Evolutionary conservation across 257 asterid genomes (phyloP), one percentile per base, ranked within the genome.

Genomic region (Solanum bulbocastanum): DNA sequence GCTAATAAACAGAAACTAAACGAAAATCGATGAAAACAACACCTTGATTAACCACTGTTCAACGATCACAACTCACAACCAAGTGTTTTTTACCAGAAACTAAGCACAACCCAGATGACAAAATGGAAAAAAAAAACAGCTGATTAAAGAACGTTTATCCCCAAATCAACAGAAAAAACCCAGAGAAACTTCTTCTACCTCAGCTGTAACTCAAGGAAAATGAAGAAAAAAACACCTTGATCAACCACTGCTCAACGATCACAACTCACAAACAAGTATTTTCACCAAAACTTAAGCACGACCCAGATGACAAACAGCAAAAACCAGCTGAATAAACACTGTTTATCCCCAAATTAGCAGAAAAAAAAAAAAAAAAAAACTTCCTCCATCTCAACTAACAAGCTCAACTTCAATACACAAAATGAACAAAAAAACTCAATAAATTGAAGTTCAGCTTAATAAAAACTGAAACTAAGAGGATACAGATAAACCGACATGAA

Each of bases 401-500:
- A 72, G 35, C 42, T 32, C 76, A 69, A 32, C 76, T 32, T 13
- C 37, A 65, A n/a, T 16, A 6, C 74, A 0, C 10, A 27, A 0
- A 69, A 68, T 14, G 18, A 68, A 30, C 18, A 30, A 73, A 49
- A 49, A 40, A 89, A 35, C 14, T 33, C 6, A 25, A 30, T 86
- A 87, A 49, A 49, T 78, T 86, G 69, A 62, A 94, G 18, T 86
- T 76, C 83, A 60, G 88, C 87, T 56, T 20, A 20, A 56, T 56
- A 56, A 56, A 56, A 56, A 56, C 25, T 56, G 65, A 3, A 56
- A 56, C 49, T 87, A 84, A 5, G 23, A 37, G 5, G 42, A 10
- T 76, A n/a, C 0, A 23, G 81, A 7, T 78, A 0, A 46, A 89
- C 92, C 92, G 90, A 91, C 92, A 87, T 72, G 27, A 6, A 82